Percentiles rank a stretch among this genome's conserved stretches.
phyloP scores from a whole-genome alignment of 768 basidiomycete species.

The Artomyces pyxidatus region DNA sequence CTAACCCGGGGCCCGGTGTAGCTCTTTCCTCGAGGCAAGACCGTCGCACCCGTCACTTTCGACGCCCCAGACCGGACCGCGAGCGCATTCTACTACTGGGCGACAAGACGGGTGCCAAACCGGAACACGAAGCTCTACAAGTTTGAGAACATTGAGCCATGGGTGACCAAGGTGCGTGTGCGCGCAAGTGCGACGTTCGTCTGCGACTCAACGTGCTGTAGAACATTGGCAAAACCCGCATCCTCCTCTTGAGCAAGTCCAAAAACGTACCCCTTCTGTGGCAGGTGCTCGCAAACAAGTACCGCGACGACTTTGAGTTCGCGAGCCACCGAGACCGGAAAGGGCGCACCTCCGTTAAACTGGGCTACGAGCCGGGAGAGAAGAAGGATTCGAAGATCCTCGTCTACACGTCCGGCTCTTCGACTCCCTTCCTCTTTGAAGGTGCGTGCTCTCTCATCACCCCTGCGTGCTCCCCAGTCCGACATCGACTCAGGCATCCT shows the following conservation, averaged over 20 bases:
- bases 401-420: constrained; percentile 57
- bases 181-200: not conserved
- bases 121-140: constrained; percentile 53
- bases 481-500: constrained; percentile 39
- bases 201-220: constrained; percentile 11
- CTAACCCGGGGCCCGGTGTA: too few species aligned
- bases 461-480: not conserved
- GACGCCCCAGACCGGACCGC: constrained; percentile 64
- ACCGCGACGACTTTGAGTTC: constrained; percentile 52
- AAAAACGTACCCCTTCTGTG: constrained; percentile 72
- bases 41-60: constrained; percentile 54
- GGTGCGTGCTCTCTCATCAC: constrained; percentile 34
- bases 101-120: constrained; percentile 65
- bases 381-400: constrained; percentile 56
- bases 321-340: constrained; percentile 59
- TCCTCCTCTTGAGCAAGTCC: constrained; percentile 66
- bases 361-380: constrained; percentile 51
- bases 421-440: constrained; percentile 51
- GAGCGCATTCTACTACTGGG: constrained; percentile 68
- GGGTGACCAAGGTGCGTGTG: constrained; percentile 58
- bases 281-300: constrained; percentile 73
- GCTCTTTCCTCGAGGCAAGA: constrained; percentile 73
- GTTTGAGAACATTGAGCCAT: constrained; percentile 48
- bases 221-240: constrained; percentile 40
- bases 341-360: constrained; percentile 44